These are phyloP conservation scores for Penicillium sp. DNA, from an alignment of 2,329 filamentous ascomycete species.

Conservation along the genomic window DNA sequence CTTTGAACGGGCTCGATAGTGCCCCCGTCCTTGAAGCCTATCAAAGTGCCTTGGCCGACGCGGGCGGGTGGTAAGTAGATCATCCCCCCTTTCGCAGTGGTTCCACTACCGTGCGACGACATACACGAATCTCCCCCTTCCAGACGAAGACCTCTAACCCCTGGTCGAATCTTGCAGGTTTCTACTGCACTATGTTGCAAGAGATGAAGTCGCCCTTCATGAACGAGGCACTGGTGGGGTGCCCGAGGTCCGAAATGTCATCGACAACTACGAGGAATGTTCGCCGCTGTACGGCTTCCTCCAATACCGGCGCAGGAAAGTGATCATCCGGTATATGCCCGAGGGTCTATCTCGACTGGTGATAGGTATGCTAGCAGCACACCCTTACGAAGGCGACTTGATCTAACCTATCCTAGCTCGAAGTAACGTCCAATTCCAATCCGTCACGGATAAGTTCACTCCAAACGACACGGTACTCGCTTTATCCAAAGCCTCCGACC, in stretches of 20 bases:
- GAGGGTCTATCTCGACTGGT: constrained; percentile 85
- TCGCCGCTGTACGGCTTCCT: constrained; percentile 91
- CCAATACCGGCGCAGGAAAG: constrained; percentile 81
- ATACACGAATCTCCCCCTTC: neutral
- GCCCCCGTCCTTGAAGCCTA: constrained; percentile 77
- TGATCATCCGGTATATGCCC: constrained; percentile 88
- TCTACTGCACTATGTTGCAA: constrained; percentile 81
- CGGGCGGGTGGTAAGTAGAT: constrained; percentile 81
- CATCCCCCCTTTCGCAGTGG: constrained; percentile 4
- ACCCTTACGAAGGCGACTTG: constrained; percentile 9
- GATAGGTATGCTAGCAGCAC: constrained; percentile 66
- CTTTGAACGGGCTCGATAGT: constrained; percentile 90
- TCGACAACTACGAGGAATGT: constrained; percentile 74
- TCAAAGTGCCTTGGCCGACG: constrained; percentile 71
- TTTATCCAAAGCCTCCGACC: constrained; percentile 68
- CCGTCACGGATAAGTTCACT: constrained; percentile 64
- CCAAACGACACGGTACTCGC: constrained; percentile 83
- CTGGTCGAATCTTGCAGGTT: constrained; percentile 60
- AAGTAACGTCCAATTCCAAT: constrained; percentile 66
- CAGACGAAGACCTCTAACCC: neutral
- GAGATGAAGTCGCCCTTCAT: constrained; percentile 81
- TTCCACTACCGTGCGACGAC: neutral
- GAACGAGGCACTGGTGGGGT: constrained; percentile 76
- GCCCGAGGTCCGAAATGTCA: constrained; percentile 72
- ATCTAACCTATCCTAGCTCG: constrained; percentile 58